phyloP scores from a whole-genome alignment of 2,329 filamentous ascomycete species.

The Ceratocystis alfenasii region DNA sequence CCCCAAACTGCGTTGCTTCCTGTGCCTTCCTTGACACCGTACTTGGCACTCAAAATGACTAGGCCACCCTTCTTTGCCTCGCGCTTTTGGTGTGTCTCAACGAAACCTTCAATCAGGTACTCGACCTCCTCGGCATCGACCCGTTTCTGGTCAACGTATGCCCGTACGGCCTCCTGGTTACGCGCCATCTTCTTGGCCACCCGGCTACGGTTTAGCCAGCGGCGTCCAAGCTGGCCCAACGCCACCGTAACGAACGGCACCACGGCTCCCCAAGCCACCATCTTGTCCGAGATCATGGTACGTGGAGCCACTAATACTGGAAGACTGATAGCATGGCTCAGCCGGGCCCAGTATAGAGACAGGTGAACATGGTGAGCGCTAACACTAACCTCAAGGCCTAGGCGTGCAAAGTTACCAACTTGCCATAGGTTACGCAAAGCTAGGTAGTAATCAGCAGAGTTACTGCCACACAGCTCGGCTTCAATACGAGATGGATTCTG shows the following conservation, averaged over 20 bases:
- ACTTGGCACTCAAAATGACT: conserved; percentile 40
- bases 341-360: conserved; percentile 38
- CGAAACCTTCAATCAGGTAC: conserved; percentile 33
- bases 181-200: conserved; percentile 20
- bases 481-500: conserved; percentile 31
- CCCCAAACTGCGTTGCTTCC: conserved; percentile 25
- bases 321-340: conserved; percentile 29
- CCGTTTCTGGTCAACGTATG: conserved; percentile 29
- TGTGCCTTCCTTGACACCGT: conserved; percentile 30
- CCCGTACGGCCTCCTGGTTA: conserved; percentile 3
- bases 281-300: conserved; percentile 25
- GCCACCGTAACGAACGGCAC: conserved; percentile 34
- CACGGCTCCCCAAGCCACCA: conserved; percentile 33
- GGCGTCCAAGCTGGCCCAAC: conserved; percentile 25
- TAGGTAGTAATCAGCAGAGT: conserved; percentile 30
- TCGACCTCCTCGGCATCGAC: conserved; percentile 37
- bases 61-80: conserved; percentile 31
- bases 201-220: conserved; percentile 30
- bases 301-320: conserved; percentile 25
- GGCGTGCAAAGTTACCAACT: conserved; percentile 32
- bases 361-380: conserved; percentile 34
- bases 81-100: conserved; percentile 32
- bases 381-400: conserved; percentile 37
- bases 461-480: conserved; percentile 33
- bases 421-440: conserved; percentile 36